Evolutionary conservation across 768 basidiomycete genomes (phyloP).

Genomic region (Lactarius indigo): DNA sequence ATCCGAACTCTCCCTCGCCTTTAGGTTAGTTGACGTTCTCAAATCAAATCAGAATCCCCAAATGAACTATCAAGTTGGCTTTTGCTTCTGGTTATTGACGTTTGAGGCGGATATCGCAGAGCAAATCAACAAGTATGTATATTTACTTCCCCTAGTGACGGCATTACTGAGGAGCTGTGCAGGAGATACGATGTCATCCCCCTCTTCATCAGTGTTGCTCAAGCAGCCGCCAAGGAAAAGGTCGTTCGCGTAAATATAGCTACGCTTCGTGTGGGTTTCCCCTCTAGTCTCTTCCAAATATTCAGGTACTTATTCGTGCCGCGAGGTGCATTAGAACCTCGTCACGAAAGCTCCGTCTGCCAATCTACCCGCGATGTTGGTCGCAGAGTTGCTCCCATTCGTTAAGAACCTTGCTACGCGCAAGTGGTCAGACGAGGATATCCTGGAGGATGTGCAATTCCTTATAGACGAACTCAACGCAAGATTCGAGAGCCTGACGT

Average conservation of each 20-base stretch:
- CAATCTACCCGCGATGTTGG: conserved; percentile 93
- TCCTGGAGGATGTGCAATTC: conserved; percentile 87
- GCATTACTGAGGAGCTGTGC: conserved; percentile 7
- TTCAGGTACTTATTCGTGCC: background rate
- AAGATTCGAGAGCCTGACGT: conserved; percentile 91
- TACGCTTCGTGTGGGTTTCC: conserved; percentile 67
- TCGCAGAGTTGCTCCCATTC: conserved; percentile 81
- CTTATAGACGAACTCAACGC: conserved; percentile 81
- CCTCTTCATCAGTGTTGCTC: conserved; percentile 76
- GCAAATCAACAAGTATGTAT: conserved; percentile 76
- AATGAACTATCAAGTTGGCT: conserved; percentile 91
- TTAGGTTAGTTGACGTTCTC: conserved; percentile 79
- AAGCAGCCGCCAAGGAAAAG: conserved; percentile 93
- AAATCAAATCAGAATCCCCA: conserved; percentile 82
- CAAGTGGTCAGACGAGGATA: conserved; percentile 95
- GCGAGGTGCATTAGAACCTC: conserved; percentile 59
- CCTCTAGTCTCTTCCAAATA: background rate
- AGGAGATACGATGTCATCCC: conserved; percentile 92
- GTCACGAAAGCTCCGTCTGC: conserved; percentile 80
- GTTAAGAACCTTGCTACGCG: conserved; percentile 76
- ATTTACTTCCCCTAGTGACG: background rate
- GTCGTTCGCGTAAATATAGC: conserved; percentile 91
- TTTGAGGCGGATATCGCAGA: conserved; percentile 86
- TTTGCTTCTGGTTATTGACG: conserved; percentile 91
- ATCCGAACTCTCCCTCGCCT: background rate